Percentiles rank a stretch among this genome's conserved stretches.
Evolutionary conservation across 805 yeast genomes (phyloP).

Genomic region (Metschnikowia picachoensis): DNA sequence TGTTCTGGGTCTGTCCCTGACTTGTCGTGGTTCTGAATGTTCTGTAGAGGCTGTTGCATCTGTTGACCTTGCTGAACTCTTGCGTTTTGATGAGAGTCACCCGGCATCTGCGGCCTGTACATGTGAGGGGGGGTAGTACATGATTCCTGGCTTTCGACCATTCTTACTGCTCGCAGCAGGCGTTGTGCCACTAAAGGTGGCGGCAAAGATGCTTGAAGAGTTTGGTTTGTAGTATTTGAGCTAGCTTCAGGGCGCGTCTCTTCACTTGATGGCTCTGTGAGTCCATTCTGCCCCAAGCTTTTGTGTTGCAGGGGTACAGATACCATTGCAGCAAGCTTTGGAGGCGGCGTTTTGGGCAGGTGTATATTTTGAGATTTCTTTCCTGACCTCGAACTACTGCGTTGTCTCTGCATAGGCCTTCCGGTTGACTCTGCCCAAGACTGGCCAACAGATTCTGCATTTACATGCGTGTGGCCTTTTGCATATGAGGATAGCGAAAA

Average conservation of each 20-base stretch:
- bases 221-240: too few relatives aligned
- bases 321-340: background rate
- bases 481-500: background rate
- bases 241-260: too few relatives aligned
- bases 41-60: too few relatives aligned
- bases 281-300: too few relatives aligned
- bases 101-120: background rate
- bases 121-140: background rate
- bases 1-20: too few relatives aligned
- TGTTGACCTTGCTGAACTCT: too few relatives aligned
- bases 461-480: too few relatives aligned
- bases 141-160: conserved; percentile 3
- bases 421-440: too few relatives aligned
- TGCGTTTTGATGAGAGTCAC: background rate
- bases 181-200: conserved; percentile 2
- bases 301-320: background rate
- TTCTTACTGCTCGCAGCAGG: conserved; percentile 5
- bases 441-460: too few relatives aligned
- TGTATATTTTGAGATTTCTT: background rate
- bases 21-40: too few relatives aligned
- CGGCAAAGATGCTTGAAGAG: background rate
- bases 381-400: background rate
- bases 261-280: too few relatives aligned
- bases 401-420: background rate
- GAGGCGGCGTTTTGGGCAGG: conserved; percentile 4